Evolutionary conservation across 2,329 filamentous ascomycete species (phyloP), one percentile per base, ranked within the genome.

Genomic region (Gnomoniopsis sp.): DNA sequence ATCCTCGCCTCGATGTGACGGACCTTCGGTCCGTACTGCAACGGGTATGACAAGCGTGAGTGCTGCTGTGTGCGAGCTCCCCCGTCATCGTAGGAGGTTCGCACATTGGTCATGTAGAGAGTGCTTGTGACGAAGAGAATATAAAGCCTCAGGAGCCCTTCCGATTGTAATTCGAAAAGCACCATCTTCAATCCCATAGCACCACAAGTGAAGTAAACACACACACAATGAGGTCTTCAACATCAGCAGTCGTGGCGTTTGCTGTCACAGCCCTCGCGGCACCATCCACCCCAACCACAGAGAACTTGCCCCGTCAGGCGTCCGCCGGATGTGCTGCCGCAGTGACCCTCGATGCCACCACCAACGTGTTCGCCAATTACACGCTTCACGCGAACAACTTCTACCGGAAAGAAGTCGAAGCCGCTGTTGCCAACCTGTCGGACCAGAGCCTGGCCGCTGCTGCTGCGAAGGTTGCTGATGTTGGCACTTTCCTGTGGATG

Each of bases 401-500:
- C 68, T 73, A 74, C 69, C 70, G 72, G 38, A 53, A 61, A 19
- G 74, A 76, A 70, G 68, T 76, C 50, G 67, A 72, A 65, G 72
- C 67, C 10, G 74, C 73, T 58, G 66, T 69, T 21, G 56, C 57
- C 49, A 52, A 62, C 55, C 67, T 75, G 36, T 62, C 62, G 52
- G 70, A 71, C 62, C 48, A 65, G 15, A 66, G 60, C 61, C 65
- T 72, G n/a, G 67, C 67, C 17, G 64, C 64, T 2, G 48, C 66
- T 17, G 72, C 73, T 34, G 62, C 64, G 49, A 67, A 70, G 66
- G 73, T 75, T 41, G 73, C 72, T 55, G 68, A 75, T 38, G 66
- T 75, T 50, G 74, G 74, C 52, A 71, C 69, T 64, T 76, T 78
- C 68, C 63, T 75, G 53, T 76, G 73, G 74, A 67, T 74, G 69